phyloP scores from a whole-genome alignment of 768 basidiomycete genomes.

The Pisolithus sp. region DNA sequence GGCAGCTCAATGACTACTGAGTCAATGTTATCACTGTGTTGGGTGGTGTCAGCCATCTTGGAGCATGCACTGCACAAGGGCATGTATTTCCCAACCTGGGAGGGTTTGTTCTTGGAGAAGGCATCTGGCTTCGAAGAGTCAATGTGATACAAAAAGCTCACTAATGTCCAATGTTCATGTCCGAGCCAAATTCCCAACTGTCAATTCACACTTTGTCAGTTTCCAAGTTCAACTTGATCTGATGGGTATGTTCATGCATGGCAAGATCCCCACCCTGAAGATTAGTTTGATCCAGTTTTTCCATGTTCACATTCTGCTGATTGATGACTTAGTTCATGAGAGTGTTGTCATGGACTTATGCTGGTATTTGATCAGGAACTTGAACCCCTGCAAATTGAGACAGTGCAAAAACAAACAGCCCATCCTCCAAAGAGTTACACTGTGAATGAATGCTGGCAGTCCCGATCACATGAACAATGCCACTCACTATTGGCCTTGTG shows the following conservation, averaged over 20 bases:
- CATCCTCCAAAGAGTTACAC: constrained; percentile 99
- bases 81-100: constrained; percentile 97
- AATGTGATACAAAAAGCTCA: constrained; percentile 93
- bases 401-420: constrained; percentile 98
- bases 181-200: constrained; percentile 97
- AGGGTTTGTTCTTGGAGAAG: constrained; percentile 99
- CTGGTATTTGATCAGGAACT: constrained; percentile 99
- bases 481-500: too few species aligned
- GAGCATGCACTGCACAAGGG: constrained; percentile 98
- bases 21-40: constrained; percentile 98
- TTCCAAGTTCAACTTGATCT: constrained; percentile 99
- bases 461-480: too few species aligned
- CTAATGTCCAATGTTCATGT: constrained; percentile 98
- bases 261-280: constrained; percentile 96
- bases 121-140: constrained; percentile 95
- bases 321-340: constrained; percentile 58
- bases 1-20: constrained; percentile 97
- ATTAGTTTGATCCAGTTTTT: constrained; percentile 99
- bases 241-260: constrained; percentile 97
- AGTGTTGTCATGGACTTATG: constrained; percentile 95
- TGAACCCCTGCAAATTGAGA: constrained; percentile 97
- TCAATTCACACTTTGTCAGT: constrained; percentile 98
- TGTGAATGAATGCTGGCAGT: too few species aligned
- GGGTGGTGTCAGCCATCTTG: constrained; percentile 89
- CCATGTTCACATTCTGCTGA: constrained; percentile 63